These are phyloP conservation scores for Crithidia acanthocephali DNA, from an alignment of 208 protist species.

Conservation along the genomic window DNA sequence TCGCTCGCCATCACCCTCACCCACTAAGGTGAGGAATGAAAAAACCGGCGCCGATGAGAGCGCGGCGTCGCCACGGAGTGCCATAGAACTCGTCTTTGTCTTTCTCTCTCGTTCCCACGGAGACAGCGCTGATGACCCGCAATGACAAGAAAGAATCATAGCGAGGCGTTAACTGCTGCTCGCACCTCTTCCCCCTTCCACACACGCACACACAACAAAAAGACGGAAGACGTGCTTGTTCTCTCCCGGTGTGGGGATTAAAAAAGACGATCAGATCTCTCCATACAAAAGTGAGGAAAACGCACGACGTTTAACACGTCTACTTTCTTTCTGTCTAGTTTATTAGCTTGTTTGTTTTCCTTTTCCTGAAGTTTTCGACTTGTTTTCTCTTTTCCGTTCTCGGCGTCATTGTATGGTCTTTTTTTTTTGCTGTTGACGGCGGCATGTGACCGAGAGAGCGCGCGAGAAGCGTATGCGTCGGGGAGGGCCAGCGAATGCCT, in stretches of 20 bases:
- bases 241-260: not conserved
- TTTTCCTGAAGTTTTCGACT: not conserved
- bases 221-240: not conserved
- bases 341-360: not conserved
- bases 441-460: slow-evolving; percentile 6
- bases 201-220: too few relatives aligned
- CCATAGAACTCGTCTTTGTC: slow-evolving; percentile 6
- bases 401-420: not conserved
- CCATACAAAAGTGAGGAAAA: not conserved
- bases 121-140: not conserved
- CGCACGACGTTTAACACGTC: slow-evolving; percentile 2
- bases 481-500: not conserved
- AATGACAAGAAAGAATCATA: too few relatives aligned
- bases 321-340: slow-evolving; percentile 8
- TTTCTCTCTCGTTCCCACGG: not conserved
- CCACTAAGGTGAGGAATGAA: slow-evolving; percentile 5
- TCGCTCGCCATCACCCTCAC: slow-evolving; percentile 56
- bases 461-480: slow-evolving; percentile 12
- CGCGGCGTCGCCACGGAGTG: not conserved
- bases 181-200: too few relatives aligned
- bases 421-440: not conserved
- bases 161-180: too few relatives aligned
- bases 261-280: not conserved
- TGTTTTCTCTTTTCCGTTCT: slow-evolving; percentile 13
- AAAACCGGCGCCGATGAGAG: not conserved